phyloP scores from a whole-genome alignment of 2,329 filamentous ascomycete species.

The Sodiomyces alkalinus region DNA sequence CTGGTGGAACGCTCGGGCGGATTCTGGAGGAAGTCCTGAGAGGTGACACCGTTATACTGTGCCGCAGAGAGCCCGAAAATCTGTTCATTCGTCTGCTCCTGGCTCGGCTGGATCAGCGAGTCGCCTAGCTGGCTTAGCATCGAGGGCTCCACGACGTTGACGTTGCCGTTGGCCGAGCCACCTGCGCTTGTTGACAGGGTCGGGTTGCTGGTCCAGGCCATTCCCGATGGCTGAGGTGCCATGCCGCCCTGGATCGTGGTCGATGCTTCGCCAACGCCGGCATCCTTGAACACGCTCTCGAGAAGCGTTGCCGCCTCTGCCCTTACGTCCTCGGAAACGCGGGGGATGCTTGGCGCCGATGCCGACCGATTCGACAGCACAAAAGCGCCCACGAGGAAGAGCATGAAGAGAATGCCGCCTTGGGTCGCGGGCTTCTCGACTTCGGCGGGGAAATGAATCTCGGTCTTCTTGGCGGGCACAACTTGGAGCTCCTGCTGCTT shows the following conservation, averaged over 20 bases:
- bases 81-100: constrained; percentile 78
- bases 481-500: constrained; percentile 44
- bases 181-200: constrained; percentile 27
- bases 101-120: constrained; percentile 56
- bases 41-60: constrained; percentile 77
- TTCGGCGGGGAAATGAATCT: constrained; percentile 28
- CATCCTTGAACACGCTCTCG: constrained; percentile 70
- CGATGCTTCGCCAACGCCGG: constrained; percentile 39
- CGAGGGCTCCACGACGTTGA: constrained; percentile 30
- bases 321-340: constrained; percentile 67
- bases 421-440: constrained; percentile 55
- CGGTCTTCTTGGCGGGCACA: constrained; percentile 37
- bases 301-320: constrained; percentile 64
- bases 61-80: constrained; percentile 73
- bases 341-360: constrained; percentile 56
- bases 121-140: constrained; percentile 53
- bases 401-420: constrained; percentile 79
- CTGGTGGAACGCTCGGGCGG: constrained; percentile 37
- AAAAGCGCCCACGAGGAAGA: constrained; percentile 90
- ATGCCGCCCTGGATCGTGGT: constrained; percentile 25
- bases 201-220: constrained; percentile 26
- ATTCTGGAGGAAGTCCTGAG: constrained; percentile 54
- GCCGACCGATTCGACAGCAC: constrained; percentile 76
- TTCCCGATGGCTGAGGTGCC: constrained; percentile 37
- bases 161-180: constrained; percentile 15